Base-by-base conservation (phyloP, 1,139 yeast species). In the Kodamaea arcana region DNA sequence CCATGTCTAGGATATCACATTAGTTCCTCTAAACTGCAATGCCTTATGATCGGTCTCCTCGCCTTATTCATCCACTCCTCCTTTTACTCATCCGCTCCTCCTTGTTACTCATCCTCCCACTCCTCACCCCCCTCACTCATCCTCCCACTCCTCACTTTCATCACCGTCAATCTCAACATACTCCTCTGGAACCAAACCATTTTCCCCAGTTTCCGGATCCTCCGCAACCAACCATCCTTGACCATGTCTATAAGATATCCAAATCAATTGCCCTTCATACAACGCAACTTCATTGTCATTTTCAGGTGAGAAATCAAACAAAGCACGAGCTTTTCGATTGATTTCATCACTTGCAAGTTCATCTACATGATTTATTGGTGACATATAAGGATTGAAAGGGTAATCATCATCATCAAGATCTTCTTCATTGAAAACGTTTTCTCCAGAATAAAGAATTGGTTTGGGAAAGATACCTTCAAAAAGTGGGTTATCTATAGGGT, bases 151-250 rank as follows among this genome's bases (percentile, higher is more conserved):
- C 20, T 46, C 54, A 5, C 47, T 55, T n/a, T 53, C 52, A 20
- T 46, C 52, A 27, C 50, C 47, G 29, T 69, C 48, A 36, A 82
- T 65, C 43, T 83, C 83, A 29, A 92, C 96, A 51, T 88, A 92
- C 50, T 86, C 96, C 52, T 90, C 96, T 1, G 99, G 99, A 5
- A 92, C 95, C 34, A 92, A 73, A 2, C 99, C 99, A 20, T 94
- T 85, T 46, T 81, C 84, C 1, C 88, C 90, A 3, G 83, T 73
- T 23, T 58, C 70, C 0, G 88, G 83, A 51, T 85, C 90, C 47
- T 82, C 86, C 0, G 97, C 97, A 32, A 92, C 97, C 4, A 94
- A 70, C 99, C 98, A 92, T 5, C 99, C 99, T 56, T 92, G 97
- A 15, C 97, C 97, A 56, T 92, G 96, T 43, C 95, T 75, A 57